A percentile compares a stretch with the other conserved stretches of the same genome.
Evolutionary conservation across 2,329 filamentous ascomycete species (phyloP).

Genomic region (Immersiporthe knoxdaviesiana): DNA sequence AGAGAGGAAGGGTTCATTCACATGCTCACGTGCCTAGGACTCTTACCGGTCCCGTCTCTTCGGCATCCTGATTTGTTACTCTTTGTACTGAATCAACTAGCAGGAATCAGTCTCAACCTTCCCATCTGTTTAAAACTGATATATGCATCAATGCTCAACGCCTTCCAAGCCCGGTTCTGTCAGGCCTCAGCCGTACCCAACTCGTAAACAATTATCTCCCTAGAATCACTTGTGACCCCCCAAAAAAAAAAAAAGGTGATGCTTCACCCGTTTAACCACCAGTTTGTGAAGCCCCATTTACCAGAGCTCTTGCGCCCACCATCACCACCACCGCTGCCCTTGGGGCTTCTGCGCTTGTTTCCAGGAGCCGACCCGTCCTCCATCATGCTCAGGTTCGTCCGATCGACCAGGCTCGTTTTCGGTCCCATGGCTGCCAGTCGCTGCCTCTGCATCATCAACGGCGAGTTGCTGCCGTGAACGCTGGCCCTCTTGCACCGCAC

Average conservation of each 20-base stretch:
- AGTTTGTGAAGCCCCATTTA: slow-evolving; percentile 26
- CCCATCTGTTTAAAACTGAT: not conserved
- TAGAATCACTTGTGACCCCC: too few species aligned
- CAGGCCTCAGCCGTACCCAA: not conserved
- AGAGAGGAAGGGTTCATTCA: not conserved
- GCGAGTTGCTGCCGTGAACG: not conserved
- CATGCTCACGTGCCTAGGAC: not conserved
- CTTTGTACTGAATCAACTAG: not conserved
- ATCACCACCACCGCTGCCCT: slow-evolving; percentile 13
- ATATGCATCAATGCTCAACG: not conserved
- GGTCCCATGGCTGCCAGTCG: slow-evolving; percentile 11
- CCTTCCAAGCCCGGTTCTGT: not conserved
- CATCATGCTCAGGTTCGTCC: slow-evolving; percentile 23
- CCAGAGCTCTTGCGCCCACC: slow-evolving; percentile 22
- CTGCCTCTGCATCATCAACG: not conserved
- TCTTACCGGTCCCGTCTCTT: not conserved
- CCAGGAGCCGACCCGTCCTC: slow-evolving; percentile 9
- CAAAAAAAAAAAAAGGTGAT: too few species aligned
- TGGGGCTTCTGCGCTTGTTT: slow-evolving; percentile 18
- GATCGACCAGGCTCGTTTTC: slow-evolving; percentile 19
- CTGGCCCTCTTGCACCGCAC: slow-evolving; percentile 7
- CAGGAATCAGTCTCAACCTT: not conserved
- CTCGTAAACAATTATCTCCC: not conserved
- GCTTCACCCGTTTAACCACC: slow-evolving; percentile 26
- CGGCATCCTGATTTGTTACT: not conserved